Conservation (phyloP, 1,139 yeast species). For the Pneumocystis oryctolagi region DNA sequence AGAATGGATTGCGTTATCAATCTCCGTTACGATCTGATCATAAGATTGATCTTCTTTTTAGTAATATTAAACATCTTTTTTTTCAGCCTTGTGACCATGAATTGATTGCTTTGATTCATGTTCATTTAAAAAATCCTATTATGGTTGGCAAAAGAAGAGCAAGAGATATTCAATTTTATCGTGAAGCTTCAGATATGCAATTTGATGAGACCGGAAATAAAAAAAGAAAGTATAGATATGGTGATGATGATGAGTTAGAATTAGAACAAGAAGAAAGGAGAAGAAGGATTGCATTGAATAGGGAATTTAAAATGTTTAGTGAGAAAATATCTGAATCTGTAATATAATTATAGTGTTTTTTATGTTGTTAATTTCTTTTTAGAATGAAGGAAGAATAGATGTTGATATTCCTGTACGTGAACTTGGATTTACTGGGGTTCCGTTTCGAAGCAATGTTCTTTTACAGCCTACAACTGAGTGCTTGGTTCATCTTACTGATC, state of each 20-base stretch:
- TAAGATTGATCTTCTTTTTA: conserved; percentile 71
- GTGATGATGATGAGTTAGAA: conserved; percentile 96
- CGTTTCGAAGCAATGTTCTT: conserved; percentile 82
- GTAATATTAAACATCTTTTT: conserved; percentile 81
- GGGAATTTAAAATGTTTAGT: conserved; percentile 78
- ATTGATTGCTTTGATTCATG: conserved; percentile 78
- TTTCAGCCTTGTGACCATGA: conserved; percentile 96
- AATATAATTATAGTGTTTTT: conserved; percentile 20
- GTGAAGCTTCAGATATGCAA: conserved; percentile 93
- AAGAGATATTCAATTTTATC: conserved; percentile 84
- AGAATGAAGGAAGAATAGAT: conserved; percentile 40
- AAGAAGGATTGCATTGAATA: conserved; percentile 77
- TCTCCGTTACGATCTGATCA: conserved; percentile 68
- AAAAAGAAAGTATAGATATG: conserved; percentile 77
- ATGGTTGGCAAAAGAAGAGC: conserved; percentile 95
- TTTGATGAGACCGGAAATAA: conserved; percentile 96
- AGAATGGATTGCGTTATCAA: conserved; percentile 89
- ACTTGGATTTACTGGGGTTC: conserved; percentile 94
- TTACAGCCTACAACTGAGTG: conserved; percentile 98
- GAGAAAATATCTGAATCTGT: conserved; percentile 84
- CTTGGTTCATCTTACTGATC: conserved; percentile 81
- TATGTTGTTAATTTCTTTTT: background rate
- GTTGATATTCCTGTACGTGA: conserved; percentile 92
- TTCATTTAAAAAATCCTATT: conserved; percentile 81
- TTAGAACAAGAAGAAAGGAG: conserved; percentile 98